These are phyloP conservation scores for Fusarium sp. DNA, from an alignment of 2,329 filamentous ascomycete species.

Conservation along the genomic window DNA sequence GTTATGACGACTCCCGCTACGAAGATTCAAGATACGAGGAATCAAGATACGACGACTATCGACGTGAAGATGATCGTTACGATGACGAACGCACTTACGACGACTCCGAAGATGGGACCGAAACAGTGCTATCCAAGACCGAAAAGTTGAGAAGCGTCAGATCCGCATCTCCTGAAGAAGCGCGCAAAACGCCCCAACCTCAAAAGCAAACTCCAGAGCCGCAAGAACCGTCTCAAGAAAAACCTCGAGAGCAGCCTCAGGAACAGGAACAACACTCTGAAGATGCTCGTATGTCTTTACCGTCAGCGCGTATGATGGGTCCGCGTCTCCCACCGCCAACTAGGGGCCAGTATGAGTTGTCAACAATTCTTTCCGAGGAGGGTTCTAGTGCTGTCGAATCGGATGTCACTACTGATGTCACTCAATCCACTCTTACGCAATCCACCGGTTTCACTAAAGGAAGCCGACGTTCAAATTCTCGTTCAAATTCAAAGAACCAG, in stretches of 20 bases:
- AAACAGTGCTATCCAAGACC: conserved; percentile 38
- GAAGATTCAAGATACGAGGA: conserved; percentile 37
- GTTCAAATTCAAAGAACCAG: conserved; percentile 55
- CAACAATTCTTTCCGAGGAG: conserved; percentile 67
- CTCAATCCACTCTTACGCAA: conserved; percentile 67
- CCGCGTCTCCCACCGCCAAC: conserved; percentile 61
- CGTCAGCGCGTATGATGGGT: conserved; percentile 46
- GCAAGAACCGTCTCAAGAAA: not conserved
- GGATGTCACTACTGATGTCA: conserved; percentile 63
- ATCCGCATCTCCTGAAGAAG: conserved; percentile 37
- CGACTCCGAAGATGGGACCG: conserved; percentile 44
- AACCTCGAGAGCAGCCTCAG: not conserved
- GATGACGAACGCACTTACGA: conserved; percentile 38
- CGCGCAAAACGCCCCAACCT: conserved; percentile 26
- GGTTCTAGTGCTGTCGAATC: conserved; percentile 59
- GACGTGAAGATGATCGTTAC: conserved; percentile 31
- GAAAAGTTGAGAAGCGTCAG: conserved; percentile 30
- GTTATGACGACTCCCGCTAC: conserved; percentile 29
- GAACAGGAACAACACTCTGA: conserved; percentile 5
- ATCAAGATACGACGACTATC: conserved; percentile 30
- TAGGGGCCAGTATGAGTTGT: conserved; percentile 65
- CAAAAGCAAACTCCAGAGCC: conserved; percentile 1
- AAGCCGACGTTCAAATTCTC: conserved; percentile 53
- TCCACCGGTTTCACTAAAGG: conserved; percentile 62
- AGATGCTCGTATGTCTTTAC: conserved; percentile 33